Evolutionary conservation across 768 basidiomycete species (phyloP), one percentile per base, ranked within the genome.

Genomic region (Xerocomus potaroensis): DNA sequence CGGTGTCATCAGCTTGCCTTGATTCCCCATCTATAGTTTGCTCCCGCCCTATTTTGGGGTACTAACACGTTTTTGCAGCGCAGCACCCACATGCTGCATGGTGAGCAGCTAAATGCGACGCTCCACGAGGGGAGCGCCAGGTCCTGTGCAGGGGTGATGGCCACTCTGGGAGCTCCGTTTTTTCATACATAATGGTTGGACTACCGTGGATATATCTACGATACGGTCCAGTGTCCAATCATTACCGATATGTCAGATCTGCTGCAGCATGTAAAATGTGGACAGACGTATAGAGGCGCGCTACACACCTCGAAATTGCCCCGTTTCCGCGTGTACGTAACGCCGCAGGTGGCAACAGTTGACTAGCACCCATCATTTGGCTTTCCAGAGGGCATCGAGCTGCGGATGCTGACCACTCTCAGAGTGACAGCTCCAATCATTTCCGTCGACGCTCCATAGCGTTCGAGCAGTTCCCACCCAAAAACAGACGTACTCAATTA

Each of bases 381-480:
- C 29, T 51, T 62, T 66, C 66, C 64, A 68, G 29, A 66, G 55
- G 12, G 51, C 48, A 43, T 66, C 66, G 32, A 60, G 23, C 35
- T 64, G 61, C 11, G 52, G 42, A 37, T 60, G 57, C 14, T 66
- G 64, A 8, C 53, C 60, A 16, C 21, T 47, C 41, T 66, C 64
- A 6, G 58, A 51, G 26, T 56, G 66, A 46, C 51, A 54, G 32
- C 39, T 54, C 64, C 64, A 66, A 48, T 68, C 66, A 68, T 66
- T 58, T 68, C 65, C 65, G 64, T 66, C 64, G 31, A 64, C 36
- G 42, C 41, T 30, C 66, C 66, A 66, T 45, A 68, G 55, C 23
- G 57, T 57, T 34, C 66, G 53, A 39, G 45, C 54, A 31, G 54
- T 24, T 15, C 66, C 57, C 48, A 48, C 49, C 68, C 71, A 69